Percentiles rank a stretch among this genome's conserved stretches.
phyloP scores from a whole-genome alignment of 129 eudicot genomes.

The Chrysanthemum makinoi region DNA sequence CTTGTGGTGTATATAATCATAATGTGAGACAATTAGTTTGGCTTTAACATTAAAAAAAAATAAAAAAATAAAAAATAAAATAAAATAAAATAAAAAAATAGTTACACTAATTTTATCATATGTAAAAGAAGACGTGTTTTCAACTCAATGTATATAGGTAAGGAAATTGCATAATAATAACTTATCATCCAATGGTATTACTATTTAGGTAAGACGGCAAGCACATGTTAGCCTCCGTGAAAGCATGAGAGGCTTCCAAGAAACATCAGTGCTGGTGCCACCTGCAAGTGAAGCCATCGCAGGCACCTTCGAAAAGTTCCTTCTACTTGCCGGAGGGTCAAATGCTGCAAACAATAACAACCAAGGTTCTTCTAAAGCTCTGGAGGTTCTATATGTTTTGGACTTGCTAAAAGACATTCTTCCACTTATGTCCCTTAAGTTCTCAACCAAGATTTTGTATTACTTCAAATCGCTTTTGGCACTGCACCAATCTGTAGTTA shows the following conservation, averaged over 20 bases:
- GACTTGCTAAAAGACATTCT: constrained; percentile 77
- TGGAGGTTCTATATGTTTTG: constrained; percentile 68
- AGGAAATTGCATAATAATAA: too few relatives aligned
- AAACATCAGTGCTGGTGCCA: constrained; percentile 37
- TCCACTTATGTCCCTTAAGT: constrained; percentile 65
- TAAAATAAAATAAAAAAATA: too few relatives aligned
- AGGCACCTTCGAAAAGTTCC: constrained; percentile 62
- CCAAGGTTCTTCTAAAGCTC: constrained; percentile 67
- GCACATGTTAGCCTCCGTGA: too few relatives aligned
- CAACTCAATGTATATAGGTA: too few relatives aligned
- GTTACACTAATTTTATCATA: too few relatives aligned
- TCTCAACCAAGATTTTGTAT: constrained; percentile 61
- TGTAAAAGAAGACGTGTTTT: too few relatives aligned
- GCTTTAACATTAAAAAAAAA: too few relatives aligned
- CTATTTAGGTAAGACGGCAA: too few relatives aligned
- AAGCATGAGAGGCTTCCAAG: constrained; percentile 8
- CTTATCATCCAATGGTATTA: too few relatives aligned
- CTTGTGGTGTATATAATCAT: too few relatives aligned
- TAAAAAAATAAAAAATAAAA: too few relatives aligned
- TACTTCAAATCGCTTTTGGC: constrained; percentile 70
- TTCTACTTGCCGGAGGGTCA: constrained; percentile 86
- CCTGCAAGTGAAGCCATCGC: constrained; percentile 90
- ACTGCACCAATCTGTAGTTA: constrained; percentile 62
- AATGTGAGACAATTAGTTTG: too few relatives aligned
- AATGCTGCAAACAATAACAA: constrained; percentile 47